Conservation (phyloP, 768 basidiomycete species). For the Suillus subaureus region DNA sequence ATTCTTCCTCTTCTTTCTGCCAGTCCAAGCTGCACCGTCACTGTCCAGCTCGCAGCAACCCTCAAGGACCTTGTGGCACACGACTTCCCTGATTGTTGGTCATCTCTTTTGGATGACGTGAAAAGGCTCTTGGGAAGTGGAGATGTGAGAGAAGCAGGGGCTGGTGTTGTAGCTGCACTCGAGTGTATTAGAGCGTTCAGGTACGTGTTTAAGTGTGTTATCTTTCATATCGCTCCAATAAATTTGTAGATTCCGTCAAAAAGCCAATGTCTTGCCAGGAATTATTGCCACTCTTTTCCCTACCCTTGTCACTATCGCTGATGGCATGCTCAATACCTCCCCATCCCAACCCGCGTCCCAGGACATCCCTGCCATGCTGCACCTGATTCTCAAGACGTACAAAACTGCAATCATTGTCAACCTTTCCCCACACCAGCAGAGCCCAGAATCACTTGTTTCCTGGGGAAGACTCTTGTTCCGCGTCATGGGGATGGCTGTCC, state of each 20-base stretch:
- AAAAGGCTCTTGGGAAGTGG: constrained; percentile 55
- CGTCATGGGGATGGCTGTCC: too few relatives aligned
- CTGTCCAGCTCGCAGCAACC: constrained; percentile 72
- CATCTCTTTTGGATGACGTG: constrained; percentile 62
- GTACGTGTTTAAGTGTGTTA: too few relatives aligned
- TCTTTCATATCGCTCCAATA: too few relatives aligned
- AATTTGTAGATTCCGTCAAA: too few relatives aligned
- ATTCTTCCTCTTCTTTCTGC: too few relatives aligned
- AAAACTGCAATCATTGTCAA: constrained; percentile 32
- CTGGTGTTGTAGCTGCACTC: too few relatives aligned
- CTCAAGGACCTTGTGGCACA: constrained; percentile 72
- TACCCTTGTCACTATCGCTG: neutral
- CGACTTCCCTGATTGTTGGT: constrained; percentile 83
- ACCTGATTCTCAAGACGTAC: constrained; percentile 87
- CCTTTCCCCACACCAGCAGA: too few relatives aligned
- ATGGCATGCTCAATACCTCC: neutral
- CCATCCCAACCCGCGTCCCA: neutral
- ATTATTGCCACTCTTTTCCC: too few relatives aligned
- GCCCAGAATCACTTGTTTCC: too few relatives aligned
- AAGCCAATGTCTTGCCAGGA: too few relatives aligned
- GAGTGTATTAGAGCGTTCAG: too few relatives aligned
- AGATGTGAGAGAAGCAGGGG: constrained; percentile 20
- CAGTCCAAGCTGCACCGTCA: constrained; percentile 39
- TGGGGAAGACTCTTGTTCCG: too few relatives aligned
- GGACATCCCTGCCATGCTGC: constrained; percentile 82